phyloP scores from a whole-genome alignment of 2,329 filamentous ascomycete genomes.

The Lachnellula subtilissima region DNA sequence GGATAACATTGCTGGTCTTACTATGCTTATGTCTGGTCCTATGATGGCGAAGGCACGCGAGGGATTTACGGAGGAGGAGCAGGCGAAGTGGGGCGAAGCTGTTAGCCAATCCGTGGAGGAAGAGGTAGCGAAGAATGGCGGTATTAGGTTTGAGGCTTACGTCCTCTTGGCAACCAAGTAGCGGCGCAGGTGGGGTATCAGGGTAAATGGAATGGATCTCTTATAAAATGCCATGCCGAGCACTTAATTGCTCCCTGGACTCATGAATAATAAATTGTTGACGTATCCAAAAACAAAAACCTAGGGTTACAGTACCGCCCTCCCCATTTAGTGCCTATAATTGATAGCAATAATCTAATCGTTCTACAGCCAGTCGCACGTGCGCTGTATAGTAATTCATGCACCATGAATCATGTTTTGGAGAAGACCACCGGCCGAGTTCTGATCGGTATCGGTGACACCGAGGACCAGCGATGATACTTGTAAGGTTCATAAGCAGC shows the following conservation, averaged over 20 bases:
- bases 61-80: constrained; percentile 6
- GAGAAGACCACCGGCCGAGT: background rate
- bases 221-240: no score
- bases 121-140: background rate
- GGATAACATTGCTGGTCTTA: constrained; percentile 28
- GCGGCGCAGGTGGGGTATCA: no score
- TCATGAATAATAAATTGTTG: no score
- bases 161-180: constrained; percentile 1
- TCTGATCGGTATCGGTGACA: background rate
- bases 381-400: background rate
- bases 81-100: background rate
- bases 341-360: no score
- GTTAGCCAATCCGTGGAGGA: background rate
- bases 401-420: background rate
- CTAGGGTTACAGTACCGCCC: no score
- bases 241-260: no score
- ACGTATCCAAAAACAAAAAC: no score
- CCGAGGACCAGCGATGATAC: background rate
- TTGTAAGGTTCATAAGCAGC: no score
- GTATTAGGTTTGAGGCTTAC: constrained; percentile 1
- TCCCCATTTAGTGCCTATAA: background rate
- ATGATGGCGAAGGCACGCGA: constrained; percentile 30
- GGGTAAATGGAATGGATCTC: no score
- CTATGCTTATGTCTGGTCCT: constrained; percentile 27
- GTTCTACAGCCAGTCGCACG: no score